Conservation (phyloP, 1,284 basidiomycete genomes). For the Cutaneotrichosporon mucoides region DNA sequence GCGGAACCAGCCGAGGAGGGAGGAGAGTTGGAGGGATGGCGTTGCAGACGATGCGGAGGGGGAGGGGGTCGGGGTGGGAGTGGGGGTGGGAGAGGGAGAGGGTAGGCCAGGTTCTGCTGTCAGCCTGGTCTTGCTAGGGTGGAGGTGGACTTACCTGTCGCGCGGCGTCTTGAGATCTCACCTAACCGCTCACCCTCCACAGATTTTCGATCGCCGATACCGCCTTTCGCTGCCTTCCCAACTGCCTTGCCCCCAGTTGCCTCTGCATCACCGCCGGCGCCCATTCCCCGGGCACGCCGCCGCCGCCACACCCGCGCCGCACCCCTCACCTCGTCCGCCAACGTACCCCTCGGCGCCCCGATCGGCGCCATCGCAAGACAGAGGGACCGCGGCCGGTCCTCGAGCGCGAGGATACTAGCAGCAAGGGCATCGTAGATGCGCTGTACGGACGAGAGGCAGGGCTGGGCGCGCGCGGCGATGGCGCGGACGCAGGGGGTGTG, state of each 20-base stretch:
- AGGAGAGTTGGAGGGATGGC: too few relatives aligned
- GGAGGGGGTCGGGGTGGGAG: too few relatives aligned
- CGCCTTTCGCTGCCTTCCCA: too few relatives aligned
- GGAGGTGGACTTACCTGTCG: too few relatives aligned
- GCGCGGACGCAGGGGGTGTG: not conserved
- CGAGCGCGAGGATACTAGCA: conserved; percentile 1
- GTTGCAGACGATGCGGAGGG: too few relatives aligned
- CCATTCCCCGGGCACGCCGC: not conserved
- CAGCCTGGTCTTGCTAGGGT: too few relatives aligned
- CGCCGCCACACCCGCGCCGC: not conserved
- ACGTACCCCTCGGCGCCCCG: not conserved
- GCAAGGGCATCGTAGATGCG: conserved; percentile 1
- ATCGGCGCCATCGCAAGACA: not conserved
- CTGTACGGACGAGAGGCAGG: not conserved
- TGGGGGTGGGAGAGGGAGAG: too few relatives aligned
- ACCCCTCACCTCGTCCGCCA: not conserved
- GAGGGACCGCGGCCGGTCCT: not conserved
- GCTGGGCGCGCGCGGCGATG: not conserved
- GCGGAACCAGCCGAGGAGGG: too few relatives aligned
- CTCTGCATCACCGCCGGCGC: not conserved
- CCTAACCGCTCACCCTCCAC: too few relatives aligned
- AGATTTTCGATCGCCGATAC: too few relatives aligned
- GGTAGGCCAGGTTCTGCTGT: too few relatives aligned
- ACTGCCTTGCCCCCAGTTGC: not conserved
- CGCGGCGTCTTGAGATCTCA: too few relatives aligned